Conservation (phyloP, 2,329 filamentous ascomycete genomes). For the Pyricularia grisea region DNA sequence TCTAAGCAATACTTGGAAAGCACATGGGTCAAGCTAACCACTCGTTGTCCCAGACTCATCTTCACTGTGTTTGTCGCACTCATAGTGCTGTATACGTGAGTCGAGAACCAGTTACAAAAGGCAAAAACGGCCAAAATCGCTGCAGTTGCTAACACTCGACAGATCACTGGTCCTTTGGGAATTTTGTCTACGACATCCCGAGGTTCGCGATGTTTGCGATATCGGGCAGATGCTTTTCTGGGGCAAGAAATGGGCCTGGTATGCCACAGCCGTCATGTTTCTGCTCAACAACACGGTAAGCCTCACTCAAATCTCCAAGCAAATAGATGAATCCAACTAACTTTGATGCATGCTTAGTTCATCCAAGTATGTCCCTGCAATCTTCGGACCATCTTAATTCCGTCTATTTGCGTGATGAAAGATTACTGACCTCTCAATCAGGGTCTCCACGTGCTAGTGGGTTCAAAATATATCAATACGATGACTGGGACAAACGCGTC, state of each 20-base stretch:
- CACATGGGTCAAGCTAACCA: background rate
- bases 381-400: background rate
- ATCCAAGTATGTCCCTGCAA: conserved; percentile 2
- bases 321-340: background rate
- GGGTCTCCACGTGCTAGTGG: conserved; percentile 74
- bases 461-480: conserved; percentile 82
- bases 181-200: conserved; percentile 83
- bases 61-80: conserved; percentile 69
- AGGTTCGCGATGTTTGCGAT: conserved; percentile 87
- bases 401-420: conserved; percentile 9
- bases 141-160: background rate
- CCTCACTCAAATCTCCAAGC: background rate
- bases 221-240: conserved; percentile 94
- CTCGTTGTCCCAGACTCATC: conserved; percentile 43
- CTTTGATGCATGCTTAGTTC: background rate
- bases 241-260: conserved; percentile 66
- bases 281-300: conserved; percentile 72
- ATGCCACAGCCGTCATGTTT: conserved; percentile 72
- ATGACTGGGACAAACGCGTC: conserved; percentile 61
- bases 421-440: conserved; percentile 17
- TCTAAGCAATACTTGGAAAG: background rate
- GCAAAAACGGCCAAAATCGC: background rate
- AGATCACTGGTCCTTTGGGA: conserved; percentile 50
- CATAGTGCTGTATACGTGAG: conserved; percentile 74
- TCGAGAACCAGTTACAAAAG: conserved; percentile 19